A percentile compares a stretch with the other conserved stretches of the same genome.
phyloP scores from a whole-genome alignment of 2,329 filamentous ascomycete genomes.

The Microdochium paspali region DNA sequence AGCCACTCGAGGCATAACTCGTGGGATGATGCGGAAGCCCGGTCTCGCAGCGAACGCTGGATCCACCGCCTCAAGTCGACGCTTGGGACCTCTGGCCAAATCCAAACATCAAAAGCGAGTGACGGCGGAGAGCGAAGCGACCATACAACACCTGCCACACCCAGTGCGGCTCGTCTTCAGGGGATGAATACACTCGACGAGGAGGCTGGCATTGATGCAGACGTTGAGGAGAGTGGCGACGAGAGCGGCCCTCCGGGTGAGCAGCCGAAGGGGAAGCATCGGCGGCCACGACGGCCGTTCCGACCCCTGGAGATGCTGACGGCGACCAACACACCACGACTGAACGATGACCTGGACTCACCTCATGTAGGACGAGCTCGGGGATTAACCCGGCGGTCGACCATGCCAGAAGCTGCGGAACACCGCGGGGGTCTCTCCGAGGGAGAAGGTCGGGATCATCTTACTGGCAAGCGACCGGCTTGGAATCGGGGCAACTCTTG shows the following conservation, averaged over 20 bases:
- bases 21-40: slow-evolving; percentile 56
- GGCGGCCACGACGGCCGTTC: slow-evolving; percentile 47
- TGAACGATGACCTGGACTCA: slow-evolving; percentile 29
- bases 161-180: slow-evolving; percentile 32
- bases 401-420: slow-evolving; percentile 51
- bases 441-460: slow-evolving; percentile 60
- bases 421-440: slow-evolving; percentile 61
- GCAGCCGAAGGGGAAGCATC: slow-evolving; percentile 51
- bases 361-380: slow-evolving; percentile 35
- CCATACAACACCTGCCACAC: slow-evolving; percentile 35
- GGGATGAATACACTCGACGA: slow-evolving; percentile 42
- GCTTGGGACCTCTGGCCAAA: slow-evolving; percentile 45
- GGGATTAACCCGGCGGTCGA: slow-evolving; percentile 54
- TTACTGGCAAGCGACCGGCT: slow-evolving; percentile 39
- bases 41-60: slow-evolving; percentile 54
- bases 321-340: slow-evolving; percentile 55
- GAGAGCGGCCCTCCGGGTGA: slow-evolving; percentile 43
- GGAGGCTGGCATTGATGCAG: slow-evolving; percentile 61
- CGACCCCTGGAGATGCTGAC: slow-evolving; percentile 48
- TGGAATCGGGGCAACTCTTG: slow-evolving; percentile 53
- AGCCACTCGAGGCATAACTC: slow-evolving; percentile 54
- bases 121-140: slow-evolving; percentile 21
- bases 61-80: slow-evolving; percentile 69
- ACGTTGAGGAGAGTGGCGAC: slow-evolving; percentile 79
- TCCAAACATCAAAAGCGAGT: slow-evolving; percentile 35